Percentiles rank a stretch among this genome's conserved stretches.
These are phyloP conservation scores for Cylindrodendrum hubeiense DNA, from an alignment of 2,329 filamentous ascomycete genomes.

Conservation along the genomic window DNA sequence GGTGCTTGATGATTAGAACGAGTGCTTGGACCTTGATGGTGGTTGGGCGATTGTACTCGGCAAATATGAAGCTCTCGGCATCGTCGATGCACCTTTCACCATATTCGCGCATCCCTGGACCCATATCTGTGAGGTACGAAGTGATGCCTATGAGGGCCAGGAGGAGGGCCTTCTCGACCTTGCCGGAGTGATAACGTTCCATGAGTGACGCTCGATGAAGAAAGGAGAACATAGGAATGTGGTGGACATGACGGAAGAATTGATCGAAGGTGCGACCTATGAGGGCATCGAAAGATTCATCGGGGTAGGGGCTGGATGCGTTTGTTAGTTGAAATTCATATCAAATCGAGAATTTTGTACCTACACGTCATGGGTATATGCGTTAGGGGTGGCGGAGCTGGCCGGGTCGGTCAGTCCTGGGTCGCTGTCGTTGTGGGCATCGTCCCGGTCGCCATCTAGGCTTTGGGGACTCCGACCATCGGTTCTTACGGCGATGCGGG, in stretches of 20 bases:
- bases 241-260: constrained; percentile 70
- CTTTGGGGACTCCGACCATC: constrained; percentile 49
- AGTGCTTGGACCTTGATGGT: constrained; percentile 67
- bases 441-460: constrained; percentile 51
- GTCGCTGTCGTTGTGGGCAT: constrained; percentile 51
- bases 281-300: constrained; percentile 62
- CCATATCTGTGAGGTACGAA: constrained; percentile 67
- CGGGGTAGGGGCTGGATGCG: constrained; percentile 47
- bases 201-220: constrained; percentile 70
- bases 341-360: constrained; percentile 26
- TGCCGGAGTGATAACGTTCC: constrained; percentile 69
- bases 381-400: constrained; percentile 50
- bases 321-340: constrained; percentile 34
- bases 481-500: constrained; percentile 41
- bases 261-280: constrained; percentile 66
- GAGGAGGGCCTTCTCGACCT: constrained; percentile 66
- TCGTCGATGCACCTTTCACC: constrained; percentile 67
- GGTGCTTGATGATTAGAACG: constrained; percentile 59
- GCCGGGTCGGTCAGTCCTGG: constrained; percentile 50
- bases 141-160: constrained; percentile 69
- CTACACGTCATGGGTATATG: constrained; percentile 51
- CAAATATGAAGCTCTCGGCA: constrained; percentile 64
- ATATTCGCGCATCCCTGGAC: constrained; percentile 63
- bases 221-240: constrained; percentile 70
- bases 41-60: constrained; percentile 66